These are phyloP conservation scores for Protomyces pachydermus DNA, from an alignment of 1,139 yeast species.

Conservation along the genomic window DNA sequence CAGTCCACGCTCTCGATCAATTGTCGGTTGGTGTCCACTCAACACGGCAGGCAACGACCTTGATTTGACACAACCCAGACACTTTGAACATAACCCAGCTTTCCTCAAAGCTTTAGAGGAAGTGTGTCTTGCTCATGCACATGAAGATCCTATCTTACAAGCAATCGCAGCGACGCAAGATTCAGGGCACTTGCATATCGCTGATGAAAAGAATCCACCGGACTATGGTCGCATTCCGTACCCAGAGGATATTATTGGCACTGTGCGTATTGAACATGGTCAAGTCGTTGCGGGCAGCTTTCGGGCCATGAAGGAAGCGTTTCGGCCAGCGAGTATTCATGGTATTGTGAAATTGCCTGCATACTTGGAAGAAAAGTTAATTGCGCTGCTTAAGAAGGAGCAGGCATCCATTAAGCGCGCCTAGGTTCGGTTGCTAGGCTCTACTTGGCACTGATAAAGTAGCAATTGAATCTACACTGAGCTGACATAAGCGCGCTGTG, in stretches of 20 bases:
- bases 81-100: conserved; percentile 3
- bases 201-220: conserved; percentile 65
- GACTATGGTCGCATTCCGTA: conserved; percentile 66
- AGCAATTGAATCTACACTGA: no score
- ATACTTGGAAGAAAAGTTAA: conserved; percentile 10
- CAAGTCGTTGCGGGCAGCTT: conserved; percentile 18
- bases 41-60: conserved; percentile 4
- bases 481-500: no score
- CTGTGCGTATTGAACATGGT: conserved; percentile 53
- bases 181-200: conserved; percentile 60
- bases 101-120: conserved; percentile 37
- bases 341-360: conserved; percentile 20
- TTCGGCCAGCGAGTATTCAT: conserved; percentile 17
- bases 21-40: conserved; percentile 15
- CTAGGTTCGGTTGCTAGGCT: neutral
- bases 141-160: conserved; percentile 54
- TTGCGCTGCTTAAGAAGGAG: conserved; percentile 1
- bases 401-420: neutral
- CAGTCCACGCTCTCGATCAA: conserved; percentile 4
- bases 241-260: conserved; percentile 67
- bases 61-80: conserved; percentile 5
- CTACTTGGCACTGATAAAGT: no score
- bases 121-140: conserved; percentile 38
- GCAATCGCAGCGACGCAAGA: conserved; percentile 61
- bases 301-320: conserved; percentile 20